Percentiles rank a stretch among this genome's conserved stretches.
Evolutionary conservation across 768 basidiomycete genomes (phyloP).

Genomic region (Kwoniella pini): DNA sequence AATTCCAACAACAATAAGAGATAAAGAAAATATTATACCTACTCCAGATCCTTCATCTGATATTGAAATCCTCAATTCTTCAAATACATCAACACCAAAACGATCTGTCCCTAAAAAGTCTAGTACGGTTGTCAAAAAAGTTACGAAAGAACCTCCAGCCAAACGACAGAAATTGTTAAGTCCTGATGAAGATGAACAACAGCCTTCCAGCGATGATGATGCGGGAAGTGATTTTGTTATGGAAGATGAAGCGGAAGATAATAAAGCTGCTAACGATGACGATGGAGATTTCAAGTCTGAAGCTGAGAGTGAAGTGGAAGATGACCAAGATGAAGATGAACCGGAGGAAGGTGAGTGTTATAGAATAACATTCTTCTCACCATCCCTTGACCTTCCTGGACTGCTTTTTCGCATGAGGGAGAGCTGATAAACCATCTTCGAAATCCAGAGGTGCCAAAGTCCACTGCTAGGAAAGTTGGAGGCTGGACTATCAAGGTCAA

Average conservation of each 20-base stretch:
- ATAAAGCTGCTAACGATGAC: conserved; percentile 6
- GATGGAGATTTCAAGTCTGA: conserved; percentile 18
- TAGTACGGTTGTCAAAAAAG: too few relatives aligned
- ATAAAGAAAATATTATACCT: conserved; percentile 14
- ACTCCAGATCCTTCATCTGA: conserved; percentile 1
- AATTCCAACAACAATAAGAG: neutral
- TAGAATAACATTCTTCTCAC: too few relatives aligned
- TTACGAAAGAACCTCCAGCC: conserved; percentile 6
- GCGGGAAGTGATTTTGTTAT: conserved; percentile 40
- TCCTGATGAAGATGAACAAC: conserved; percentile 7
- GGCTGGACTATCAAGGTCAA: conserved; percentile 28
- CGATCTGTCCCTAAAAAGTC: too few relatives aligned
- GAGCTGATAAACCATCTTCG: too few relatives aligned
- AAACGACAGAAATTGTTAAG: neutral
- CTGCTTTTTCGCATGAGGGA: too few relatives aligned
- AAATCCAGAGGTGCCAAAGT: conserved; percentile 2
- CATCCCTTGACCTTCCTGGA: too few relatives aligned
- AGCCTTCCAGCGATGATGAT: conserved; percentile 5
- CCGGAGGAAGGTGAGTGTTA: conserved; percentile 16
- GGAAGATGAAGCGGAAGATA: conserved; percentile 26
- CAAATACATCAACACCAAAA: neutral
- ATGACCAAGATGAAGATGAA: conserved; percentile 21
- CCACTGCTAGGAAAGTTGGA: conserved; percentile 25
- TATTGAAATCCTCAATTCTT: neutral
- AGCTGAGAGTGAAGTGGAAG: conserved; percentile 20